Percentiles rank a stretch among this genome's conserved stretches.
These are phyloP conservation scores for Sonneratia alba DNA, from an alignment of 345 rosid genomes.

Conservation along the genomic window DNA sequence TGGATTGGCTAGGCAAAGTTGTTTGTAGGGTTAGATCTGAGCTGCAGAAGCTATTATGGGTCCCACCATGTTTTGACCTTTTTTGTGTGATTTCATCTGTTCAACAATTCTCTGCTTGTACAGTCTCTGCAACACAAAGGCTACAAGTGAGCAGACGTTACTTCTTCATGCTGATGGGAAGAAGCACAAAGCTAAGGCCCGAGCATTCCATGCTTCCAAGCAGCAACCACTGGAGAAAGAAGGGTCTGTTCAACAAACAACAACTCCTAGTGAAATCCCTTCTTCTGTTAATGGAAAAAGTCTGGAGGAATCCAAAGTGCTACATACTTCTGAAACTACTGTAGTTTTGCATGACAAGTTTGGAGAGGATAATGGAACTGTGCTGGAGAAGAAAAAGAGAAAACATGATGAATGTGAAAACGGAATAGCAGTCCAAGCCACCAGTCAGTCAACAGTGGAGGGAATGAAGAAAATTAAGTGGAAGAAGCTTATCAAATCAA, in stretches of 20 bases:
- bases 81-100: not conserved
- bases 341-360: constrained; percentile 13
- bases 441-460: constrained; percentile 24
- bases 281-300: constrained; percentile 1
- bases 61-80: not conserved
- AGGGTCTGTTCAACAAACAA: constrained; percentile 24
- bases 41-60: not conserved
- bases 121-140: constrained; percentile 79
- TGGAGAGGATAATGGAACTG: constrained; percentile 22
- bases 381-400: constrained; percentile 40
- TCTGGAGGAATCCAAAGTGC: constrained; percentile 24
- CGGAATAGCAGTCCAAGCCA: constrained; percentile 35
- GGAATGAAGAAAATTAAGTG: constrained; percentile 60
- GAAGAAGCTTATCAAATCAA: constrained; percentile 62
- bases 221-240: constrained; percentile 36
- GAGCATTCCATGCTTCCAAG: constrained; percentile 53
- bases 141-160: constrained; percentile 73
- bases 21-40: no score
- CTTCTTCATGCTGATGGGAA: constrained; percentile 93
- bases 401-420: constrained; percentile 28
- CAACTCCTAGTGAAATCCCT: constrained; percentile 21
- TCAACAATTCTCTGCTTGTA: not conserved
- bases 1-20: not conserved
- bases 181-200: constrained; percentile 74
- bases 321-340: constrained; percentile 14